Base-by-base conservation (phyloP, 2,329 filamentous ascomycete species). In the Hypoxylon sp. region DNA sequence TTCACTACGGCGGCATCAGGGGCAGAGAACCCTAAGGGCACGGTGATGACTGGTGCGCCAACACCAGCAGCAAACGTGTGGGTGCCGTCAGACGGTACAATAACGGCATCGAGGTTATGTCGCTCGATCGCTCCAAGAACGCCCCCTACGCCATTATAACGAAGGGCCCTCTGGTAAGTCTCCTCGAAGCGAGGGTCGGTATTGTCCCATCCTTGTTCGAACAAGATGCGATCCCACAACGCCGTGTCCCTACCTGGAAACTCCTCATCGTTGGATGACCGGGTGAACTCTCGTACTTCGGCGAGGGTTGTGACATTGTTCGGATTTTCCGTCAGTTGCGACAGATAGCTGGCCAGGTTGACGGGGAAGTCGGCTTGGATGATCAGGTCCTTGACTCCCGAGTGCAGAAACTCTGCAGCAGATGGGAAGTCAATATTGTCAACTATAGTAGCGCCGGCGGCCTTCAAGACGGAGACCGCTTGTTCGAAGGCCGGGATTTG, bases 1-100 rank as follows among this genome's bases (percentile, higher is more conserved):
- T 74, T 74, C 13, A 74, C 71, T 2, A 87, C 80, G 2, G 78
- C 77, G 11, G 81, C 82, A 83, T 67, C 82, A 85, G 53, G 51
- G 17, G 69, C 65, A 34, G 52, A 66, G 15, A 81, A 81, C 0
- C 88, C 88, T 59, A 91, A 76, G 0, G 89, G 89, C 0, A 91
- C 85, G 0, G 85, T 87, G 10, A 91, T 77, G 4, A 88, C 80
- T 0, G 89, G 89, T 0, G 81, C 79, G 0, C 87, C 87, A 0
- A 87, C 81, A 22, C 87, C 74, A 0, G 85, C 86, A 4, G 86
- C 82, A 6, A 87, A 79, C 2, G 75, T 73, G 0, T 81, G 77
- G 0, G 83, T 79, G 30, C 82, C 75, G n/a, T 76, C 68, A 0
- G 87, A 86, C 0, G 88, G 89, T 3, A 90, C 65, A 0, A 91